Evolutionary conservation across 2,329 filamentous ascomycete genomes (phyloP), one percentile per base, ranked within the genome.

Genomic region (Hypoxylon sp.): DNA sequence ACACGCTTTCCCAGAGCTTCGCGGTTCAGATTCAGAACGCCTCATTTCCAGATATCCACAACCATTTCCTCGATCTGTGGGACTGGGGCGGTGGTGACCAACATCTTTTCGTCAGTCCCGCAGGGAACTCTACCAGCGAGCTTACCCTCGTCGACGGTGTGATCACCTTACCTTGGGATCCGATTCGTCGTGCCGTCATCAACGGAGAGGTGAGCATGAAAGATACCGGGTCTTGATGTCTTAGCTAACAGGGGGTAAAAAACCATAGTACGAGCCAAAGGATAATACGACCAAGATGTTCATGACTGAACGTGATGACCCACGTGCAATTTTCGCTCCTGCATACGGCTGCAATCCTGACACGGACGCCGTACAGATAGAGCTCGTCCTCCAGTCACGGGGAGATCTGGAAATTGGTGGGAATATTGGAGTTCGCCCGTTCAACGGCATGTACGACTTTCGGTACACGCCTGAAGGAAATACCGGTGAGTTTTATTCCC

Each of bases 251-350:
- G 57, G 21, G 12, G 11, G 14, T 2, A 21, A 23, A 25, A 12
- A 41, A 5, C 19, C 50, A 6, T 55, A 81, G 80, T 81, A 81
- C 63, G 77, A 78, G 21, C 70, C 71, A n/a, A 73, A 75, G 29
- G 81, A 83, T 68, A 80, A 83, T 68, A 83, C 81, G 2, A 83
- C 81, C 41, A 83, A 83, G 72, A 76, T 82, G 70, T 83, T 83
- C 74, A 82, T 82, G 78, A 83, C 81, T 2, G 76, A 81, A 27
- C 79, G 81, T 1, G 77, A 76, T 6, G 80, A 83, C 57, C 80
- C 81, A 1, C 74, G 77, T 11, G 81, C 81, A 19, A 69, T 80
- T 56, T 83, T 80, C 57, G 71, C 79, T 39, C 76, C 78, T n/a
- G 72, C 72, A 5, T 81, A 81, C 63, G 79, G 77, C 29, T 83